Evolutionary conservation across 2,329 filamentous ascomycete genomes (phyloP).

Genomic region (Pyricularia pennisetigena): DNA sequence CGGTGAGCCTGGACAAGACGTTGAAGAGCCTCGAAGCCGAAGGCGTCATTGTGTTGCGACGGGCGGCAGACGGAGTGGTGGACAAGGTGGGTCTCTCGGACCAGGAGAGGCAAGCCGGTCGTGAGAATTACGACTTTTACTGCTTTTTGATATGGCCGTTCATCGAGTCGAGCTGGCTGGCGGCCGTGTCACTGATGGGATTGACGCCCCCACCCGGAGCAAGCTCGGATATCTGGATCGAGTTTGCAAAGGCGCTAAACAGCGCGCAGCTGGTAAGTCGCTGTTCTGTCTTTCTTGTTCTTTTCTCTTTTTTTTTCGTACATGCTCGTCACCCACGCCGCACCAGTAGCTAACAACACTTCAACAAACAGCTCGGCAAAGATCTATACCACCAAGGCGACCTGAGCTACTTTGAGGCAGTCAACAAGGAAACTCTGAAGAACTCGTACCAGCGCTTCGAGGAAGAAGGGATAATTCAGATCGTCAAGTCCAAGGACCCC

Average conservation of each 20-base stretch:
- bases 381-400: slow-evolving; percentile 97
- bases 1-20: slow-evolving; percentile 71
- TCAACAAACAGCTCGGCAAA: slow-evolving; percentile 66
- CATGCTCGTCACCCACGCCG: background rate
- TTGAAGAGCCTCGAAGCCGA: slow-evolving; percentile 69
- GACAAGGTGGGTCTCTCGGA: slow-evolving; percentile 64
- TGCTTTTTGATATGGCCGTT: slow-evolving; percentile 99
- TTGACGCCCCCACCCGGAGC: slow-evolving; percentile 59
- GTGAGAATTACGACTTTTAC: slow-evolving; percentile 97
- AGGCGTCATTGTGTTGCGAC: slow-evolving; percentile 60
- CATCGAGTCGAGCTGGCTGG: slow-evolving; percentile 89
- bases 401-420: slow-evolving; percentile 92
- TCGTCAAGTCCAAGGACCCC: slow-evolving; percentile 58
- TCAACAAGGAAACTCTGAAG: slow-evolving; percentile 95
- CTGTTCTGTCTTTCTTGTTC: too few species aligned
- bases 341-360: slow-evolving; percentile 9
- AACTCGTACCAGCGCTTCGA: slow-evolving; percentile 85
- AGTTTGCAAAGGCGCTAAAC: slow-evolving; percentile 67
- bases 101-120: slow-evolving; percentile 63
- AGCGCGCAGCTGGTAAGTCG: slow-evolving; percentile 64
- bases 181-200: slow-evolving; percentile 78
- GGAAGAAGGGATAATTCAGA: slow-evolving; percentile 78
- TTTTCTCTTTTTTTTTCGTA: too few species aligned
- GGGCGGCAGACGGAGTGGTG: slow-evolving; percentile 45
- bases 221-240: slow-evolving; percentile 66